These are phyloP conservation scores for Cryphonectria radicalis DNA, from an alignment of 2,329 filamentous ascomycete species.

Conservation along the genomic window DNA sequence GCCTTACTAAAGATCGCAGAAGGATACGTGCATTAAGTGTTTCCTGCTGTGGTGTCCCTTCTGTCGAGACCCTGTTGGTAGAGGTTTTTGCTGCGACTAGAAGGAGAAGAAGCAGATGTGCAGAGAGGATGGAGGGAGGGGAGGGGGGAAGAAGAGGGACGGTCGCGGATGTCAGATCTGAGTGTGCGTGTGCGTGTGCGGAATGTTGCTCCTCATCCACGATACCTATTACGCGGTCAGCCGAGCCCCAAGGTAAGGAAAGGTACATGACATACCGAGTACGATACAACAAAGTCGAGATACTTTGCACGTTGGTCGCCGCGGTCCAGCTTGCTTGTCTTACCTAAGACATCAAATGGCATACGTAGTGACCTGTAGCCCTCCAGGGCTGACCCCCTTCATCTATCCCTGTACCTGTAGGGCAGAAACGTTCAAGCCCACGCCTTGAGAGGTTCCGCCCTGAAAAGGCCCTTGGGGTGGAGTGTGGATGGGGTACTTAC, in stretches of 20 bases:
- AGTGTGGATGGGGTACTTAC: background rate
- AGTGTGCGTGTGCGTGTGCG: background rate
- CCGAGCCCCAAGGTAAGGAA: background rate
- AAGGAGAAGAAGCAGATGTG: background rate
- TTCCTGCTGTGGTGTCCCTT: background rate
- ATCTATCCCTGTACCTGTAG: slow-evolving; percentile 15
- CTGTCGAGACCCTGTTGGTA: background rate
- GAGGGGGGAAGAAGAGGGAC: no score
- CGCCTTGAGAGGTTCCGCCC: background rate
- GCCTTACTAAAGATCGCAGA: background rate
- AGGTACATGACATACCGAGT: background rate
- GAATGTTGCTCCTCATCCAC: background rate
- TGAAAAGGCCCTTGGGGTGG: background rate
- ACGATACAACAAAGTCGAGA: background rate
- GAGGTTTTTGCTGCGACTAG: background rate
- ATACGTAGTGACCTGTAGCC: background rate
- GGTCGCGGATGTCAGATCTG: background rate
- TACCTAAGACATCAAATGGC: background rate
- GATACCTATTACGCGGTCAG: background rate
- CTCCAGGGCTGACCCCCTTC: slow-evolving; percentile 17
- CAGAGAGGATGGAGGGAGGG: background rate
- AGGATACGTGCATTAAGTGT: background rate
- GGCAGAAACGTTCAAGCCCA: slow-evolving; percentile 9
- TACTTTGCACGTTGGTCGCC: background rate
- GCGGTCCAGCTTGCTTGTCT: background rate